Evolutionary conservation across 257 asterid species (phyloP).

Genomic region (Penstemon barbatus): DNA sequence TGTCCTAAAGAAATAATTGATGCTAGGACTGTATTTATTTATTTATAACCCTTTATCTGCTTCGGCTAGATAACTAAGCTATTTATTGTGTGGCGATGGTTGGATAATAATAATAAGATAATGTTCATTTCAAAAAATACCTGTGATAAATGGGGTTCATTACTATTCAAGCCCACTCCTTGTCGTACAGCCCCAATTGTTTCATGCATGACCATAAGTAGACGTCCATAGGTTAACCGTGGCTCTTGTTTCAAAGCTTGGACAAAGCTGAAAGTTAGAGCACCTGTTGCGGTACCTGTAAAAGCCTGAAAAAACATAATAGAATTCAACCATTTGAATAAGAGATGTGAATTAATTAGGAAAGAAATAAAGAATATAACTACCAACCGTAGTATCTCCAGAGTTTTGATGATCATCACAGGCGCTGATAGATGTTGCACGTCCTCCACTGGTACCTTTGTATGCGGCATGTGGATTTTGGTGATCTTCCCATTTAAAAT

Average conservation of each 20-base stretch:
- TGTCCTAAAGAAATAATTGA: not conserved
- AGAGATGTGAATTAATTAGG: not conserved
- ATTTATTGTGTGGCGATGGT: not conserved
- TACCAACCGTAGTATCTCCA: slow-evolving; percentile 71
- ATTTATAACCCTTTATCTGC: not conserved
- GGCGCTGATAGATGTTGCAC: slow-evolving; percentile 75
- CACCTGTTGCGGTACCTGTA: slow-evolving; percentile 63
- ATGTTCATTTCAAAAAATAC: slow-evolving; percentile 29
- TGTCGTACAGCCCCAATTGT: slow-evolving; percentile 45
- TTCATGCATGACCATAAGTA: slow-evolving; percentile 47
- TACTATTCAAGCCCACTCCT: slow-evolving; percentile 37
- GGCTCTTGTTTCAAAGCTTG: slow-evolving; percentile 52
- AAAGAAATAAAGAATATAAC: slow-evolving; percentile 7
- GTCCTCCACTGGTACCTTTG: slow-evolving; percentile 75
- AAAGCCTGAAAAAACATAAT: slow-evolving; percentile 54
- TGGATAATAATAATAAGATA: slow-evolving; percentile 12
- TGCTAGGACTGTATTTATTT: not conserved
- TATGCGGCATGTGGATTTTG: slow-evolving; percentile 32
- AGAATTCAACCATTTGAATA: not conserved
- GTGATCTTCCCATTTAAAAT: slow-evolving; percentile 72
- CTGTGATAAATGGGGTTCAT: slow-evolving; percentile 40
- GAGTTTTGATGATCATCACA: slow-evolving; percentile 85
- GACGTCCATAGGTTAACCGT: slow-evolving; percentile 56
- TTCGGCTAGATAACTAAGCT: not conserved
- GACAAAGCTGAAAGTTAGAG: slow-evolving; percentile 70